These are phyloP conservation scores for Plantago coronopus DNA, from an alignment of 305 asterid species.

Conservation along the genomic window DNA sequence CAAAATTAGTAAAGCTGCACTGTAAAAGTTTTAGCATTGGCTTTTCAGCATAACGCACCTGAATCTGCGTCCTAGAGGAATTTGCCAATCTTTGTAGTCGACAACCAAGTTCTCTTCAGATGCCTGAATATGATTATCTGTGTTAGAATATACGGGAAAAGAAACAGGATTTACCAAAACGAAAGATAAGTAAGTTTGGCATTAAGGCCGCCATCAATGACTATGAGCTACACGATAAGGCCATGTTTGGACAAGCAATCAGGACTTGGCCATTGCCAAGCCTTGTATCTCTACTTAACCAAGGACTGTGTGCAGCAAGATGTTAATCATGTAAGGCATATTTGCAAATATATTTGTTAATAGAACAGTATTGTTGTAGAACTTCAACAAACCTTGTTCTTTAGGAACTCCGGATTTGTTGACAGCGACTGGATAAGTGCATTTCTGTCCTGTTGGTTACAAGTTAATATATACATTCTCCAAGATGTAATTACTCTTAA, in stretches of 20 bases:
- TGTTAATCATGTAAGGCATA: too few species aligned
- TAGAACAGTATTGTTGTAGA: constrained; percentile 17
- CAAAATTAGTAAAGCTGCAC: not conserved
- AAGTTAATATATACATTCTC: constrained; percentile 2
- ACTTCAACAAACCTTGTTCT: constrained; percentile 57
- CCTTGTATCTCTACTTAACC: too few species aligned
- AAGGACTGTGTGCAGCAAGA: too few species aligned
- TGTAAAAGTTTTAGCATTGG: constrained; percentile 12
- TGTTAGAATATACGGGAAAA: constrained; percentile 19
- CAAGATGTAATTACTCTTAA: too few species aligned
- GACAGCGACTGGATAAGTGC: constrained; percentile 82
- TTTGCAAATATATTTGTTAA: not conserved
- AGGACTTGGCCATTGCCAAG: too few species aligned
- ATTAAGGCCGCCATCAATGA: too few species aligned
- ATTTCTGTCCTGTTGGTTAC: constrained; percentile 62
- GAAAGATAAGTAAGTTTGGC: too few species aligned
- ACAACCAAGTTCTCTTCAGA: constrained; percentile 74
- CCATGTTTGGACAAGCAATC: too few species aligned
- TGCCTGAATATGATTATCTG: constrained; percentile 43
- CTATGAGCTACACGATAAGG: too few species aligned
- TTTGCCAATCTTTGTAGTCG: constrained; percentile 98
- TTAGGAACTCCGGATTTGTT: constrained; percentile 89
- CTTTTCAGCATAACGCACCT: constrained; percentile 49
- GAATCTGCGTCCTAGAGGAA: constrained; percentile 96
- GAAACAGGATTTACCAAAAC: constrained; percentile 7